A percentile compares a stretch with the other conserved stretches of the same genome.
These are phyloP conservation scores for Eimeria nieschulzi DNA, from an alignment of 169 alveolate genomes.

Conservation along the genomic window DNA sequence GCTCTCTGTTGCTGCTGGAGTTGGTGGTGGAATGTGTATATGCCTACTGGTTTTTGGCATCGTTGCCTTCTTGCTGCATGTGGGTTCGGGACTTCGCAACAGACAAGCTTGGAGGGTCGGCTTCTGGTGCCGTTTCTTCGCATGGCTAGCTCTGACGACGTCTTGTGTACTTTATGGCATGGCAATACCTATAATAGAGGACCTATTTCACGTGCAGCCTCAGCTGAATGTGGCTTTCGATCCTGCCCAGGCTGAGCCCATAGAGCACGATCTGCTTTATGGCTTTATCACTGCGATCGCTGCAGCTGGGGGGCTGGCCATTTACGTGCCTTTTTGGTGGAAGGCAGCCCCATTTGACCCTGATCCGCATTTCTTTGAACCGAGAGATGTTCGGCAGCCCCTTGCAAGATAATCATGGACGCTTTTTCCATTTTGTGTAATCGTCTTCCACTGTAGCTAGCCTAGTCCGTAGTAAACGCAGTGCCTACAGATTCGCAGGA, in stretches of 20 bases:
- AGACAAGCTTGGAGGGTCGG: constrained; percentile 30
- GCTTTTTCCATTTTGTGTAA: too few species aligned
- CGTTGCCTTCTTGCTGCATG: constrained; percentile 18
- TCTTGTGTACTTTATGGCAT: background rate
- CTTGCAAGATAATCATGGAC: background rate
- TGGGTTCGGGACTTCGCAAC: constrained; percentile 24
- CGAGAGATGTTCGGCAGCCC: background rate
- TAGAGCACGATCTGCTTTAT: constrained; percentile 35
- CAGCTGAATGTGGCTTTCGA: constrained; percentile 43
- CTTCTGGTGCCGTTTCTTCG: constrained; percentile 3
- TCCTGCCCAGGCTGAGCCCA: constrained; percentile 40
- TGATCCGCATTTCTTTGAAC: constrained; percentile 27
- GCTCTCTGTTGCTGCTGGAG: constrained; percentile 23
- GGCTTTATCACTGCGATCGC: constrained; percentile 14
- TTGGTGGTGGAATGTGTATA: background rate
- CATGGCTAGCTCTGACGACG: background rate
- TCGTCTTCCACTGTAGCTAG: too few species aligned
- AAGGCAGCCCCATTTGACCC: constrained; percentile 46
- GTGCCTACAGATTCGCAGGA: too few species aligned
- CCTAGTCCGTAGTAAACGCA: too few species aligned
- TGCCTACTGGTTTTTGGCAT: background rate
- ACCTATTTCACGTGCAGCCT: constrained; percentile 36
- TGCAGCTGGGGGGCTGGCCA: background rate
- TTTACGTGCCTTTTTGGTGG: constrained; percentile 50
- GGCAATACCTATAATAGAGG: constrained; percentile 9